Percentiles rank a stretch among this genome's conserved stretches.
These are phyloP conservation scores for Yarrowia yakushimensis DNA, from an alignment of 805 yeast species.

Conservation along the genomic window DNA sequence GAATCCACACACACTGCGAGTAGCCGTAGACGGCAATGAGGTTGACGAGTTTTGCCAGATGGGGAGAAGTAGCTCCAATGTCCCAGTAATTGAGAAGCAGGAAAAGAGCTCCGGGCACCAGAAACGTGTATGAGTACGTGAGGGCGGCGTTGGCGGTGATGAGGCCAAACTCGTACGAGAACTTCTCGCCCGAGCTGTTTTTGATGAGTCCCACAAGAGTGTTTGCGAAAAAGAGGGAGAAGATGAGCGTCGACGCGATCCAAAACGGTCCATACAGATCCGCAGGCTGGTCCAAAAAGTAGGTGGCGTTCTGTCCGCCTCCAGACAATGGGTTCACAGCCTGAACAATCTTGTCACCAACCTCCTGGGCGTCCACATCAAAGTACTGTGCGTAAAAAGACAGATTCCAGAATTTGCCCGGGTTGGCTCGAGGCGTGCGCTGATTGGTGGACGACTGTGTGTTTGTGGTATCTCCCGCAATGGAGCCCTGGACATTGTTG, in stretches of 20 bases:
- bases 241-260: constrained; percentile 80
- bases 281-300: constrained; percentile 44
- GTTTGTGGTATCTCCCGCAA: not conserved
- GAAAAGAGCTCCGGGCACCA: constrained; percentile 59
- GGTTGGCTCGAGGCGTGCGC: not conserved
- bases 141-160: constrained; percentile 66
- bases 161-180: constrained; percentile 57
- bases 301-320: constrained; percentile 31
- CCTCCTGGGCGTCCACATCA: constrained; percentile 64
- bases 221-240: constrained; percentile 69
- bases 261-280: constrained; percentile 89
- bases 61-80: constrained; percentile 47
- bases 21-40: constrained; percentile 79
- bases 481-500: constrained; percentile 4
- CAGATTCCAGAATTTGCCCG: constrained; percentile 33
- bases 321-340: constrained; percentile 54
- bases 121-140: constrained; percentile 71
- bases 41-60: constrained; percentile 45
- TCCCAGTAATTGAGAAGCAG: constrained; percentile 53
- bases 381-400: constrained; percentile 63
- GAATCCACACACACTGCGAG: constrained; percentile 80
- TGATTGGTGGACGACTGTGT: not conserved
- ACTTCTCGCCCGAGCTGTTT: constrained; percentile 45
- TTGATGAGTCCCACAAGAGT: constrained; percentile 65
- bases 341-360: constrained; percentile 49